Evolutionary conservation across 2,329 filamentous ascomycete species (phyloP).

Genomic region (Phoma sp.): DNA sequence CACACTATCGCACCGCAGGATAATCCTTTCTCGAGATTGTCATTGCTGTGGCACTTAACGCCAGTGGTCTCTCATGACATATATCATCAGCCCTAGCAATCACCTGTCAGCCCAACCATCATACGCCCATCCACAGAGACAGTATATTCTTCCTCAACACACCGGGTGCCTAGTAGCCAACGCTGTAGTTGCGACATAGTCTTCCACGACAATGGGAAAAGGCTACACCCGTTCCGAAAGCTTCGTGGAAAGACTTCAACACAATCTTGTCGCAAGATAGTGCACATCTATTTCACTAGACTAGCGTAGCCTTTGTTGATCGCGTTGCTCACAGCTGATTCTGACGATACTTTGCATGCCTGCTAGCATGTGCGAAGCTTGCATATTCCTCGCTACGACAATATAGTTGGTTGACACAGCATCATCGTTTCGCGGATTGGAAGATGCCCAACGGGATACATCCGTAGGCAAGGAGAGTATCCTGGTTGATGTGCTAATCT

Average conservation of each 20-base stretch:
- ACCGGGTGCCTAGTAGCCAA: background rate
- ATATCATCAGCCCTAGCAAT: background rate
- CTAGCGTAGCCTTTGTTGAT: background rate
- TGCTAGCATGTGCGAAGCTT: background rate
- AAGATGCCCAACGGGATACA: too few relatives aligned
- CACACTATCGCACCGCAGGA: background rate
- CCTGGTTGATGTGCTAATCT: too few relatives aligned
- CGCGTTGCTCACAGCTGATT: background rate
- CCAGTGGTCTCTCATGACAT: background rate
- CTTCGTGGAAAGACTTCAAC: background rate
- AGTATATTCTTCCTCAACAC: background rate
- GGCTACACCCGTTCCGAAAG: background rate
- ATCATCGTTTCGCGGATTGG: too few relatives aligned
- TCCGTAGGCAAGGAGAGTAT: too few relatives aligned
- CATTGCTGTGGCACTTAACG: background rate
- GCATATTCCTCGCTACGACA: background rate
- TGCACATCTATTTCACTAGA: too few relatives aligned
- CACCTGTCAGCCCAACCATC: too few relatives aligned
- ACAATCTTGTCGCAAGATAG: background rate
- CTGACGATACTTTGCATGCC: background rate
- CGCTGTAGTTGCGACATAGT: background rate
- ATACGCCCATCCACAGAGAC: background rate
- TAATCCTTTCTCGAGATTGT: background rate
- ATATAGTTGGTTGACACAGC: too few relatives aligned
- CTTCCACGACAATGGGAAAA: background rate